phyloP scores from a whole-genome alignment of 1,284 basidiomycete genomes.

The Coniophora puteana region DNA sequence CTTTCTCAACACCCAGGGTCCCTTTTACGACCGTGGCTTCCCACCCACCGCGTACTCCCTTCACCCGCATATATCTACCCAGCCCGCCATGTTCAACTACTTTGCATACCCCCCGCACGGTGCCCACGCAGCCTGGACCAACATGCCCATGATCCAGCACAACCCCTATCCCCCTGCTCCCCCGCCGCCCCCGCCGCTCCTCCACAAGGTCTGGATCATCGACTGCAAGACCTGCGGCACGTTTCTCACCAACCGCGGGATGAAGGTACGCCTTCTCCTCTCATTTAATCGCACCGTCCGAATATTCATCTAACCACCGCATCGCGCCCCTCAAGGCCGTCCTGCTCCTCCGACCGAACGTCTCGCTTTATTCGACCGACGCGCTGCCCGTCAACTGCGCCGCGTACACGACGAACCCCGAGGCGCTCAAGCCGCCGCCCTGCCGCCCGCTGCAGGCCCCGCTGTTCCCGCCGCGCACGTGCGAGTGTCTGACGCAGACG shows the following conservation, averaged over 20 bases:
- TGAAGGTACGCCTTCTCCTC: conserved; percentile 56
- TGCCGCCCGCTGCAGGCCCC: conserved; percentile 30
- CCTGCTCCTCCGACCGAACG: conserved; percentile 75
- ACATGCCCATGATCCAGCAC: conserved; percentile 24
- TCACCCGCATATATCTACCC: conserved; percentile 12
- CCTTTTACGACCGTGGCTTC: conserved; percentile 18
- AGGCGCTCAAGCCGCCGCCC: conserved; percentile 33
- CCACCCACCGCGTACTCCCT: conserved; percentile 14
- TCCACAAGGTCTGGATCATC: conserved; percentile 76
- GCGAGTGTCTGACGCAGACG: conserved; percentile 69
- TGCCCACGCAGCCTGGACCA: conserved; percentile 19
- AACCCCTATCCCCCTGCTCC: conserved; percentile 39
- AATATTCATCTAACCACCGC: conserved; percentile 4
- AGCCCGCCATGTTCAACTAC: conserved; percentile 22
- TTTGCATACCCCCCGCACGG: conserved; percentile 17
- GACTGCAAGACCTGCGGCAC: conserved; percentile 72
- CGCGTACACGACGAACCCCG: conserved; percentile 46
- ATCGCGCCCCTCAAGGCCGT: conserved; percentile 74
- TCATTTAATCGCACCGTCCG: conserved; percentile 3
- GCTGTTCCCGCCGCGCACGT: conserved; percentile 43
- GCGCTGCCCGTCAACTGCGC: conserved; percentile 77
- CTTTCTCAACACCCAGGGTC: conserved; percentile 7
- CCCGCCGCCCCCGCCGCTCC: conserved; percentile 36
- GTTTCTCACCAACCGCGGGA: conserved; percentile 80
- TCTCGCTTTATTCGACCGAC: conserved; percentile 83